Percentiles rank a stretch among this genome's conserved stretches.
phyloP scores from a whole-genome alignment of 805 yeast species.

The Danielia reshetovae region DNA sequence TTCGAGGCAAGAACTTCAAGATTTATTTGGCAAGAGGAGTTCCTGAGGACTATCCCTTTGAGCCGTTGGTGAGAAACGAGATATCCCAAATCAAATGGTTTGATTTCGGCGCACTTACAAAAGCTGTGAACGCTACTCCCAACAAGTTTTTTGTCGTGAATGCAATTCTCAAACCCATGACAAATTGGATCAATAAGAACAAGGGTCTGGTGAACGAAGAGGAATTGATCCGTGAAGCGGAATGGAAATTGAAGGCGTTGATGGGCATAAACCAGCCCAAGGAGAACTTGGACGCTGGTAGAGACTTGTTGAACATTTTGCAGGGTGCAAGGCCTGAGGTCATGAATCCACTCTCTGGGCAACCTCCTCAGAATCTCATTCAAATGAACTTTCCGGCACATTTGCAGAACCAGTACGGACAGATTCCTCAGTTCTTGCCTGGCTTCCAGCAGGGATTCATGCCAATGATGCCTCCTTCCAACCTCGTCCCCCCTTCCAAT shows the following conservation, averaged over 20 bases:
- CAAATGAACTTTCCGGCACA: slow-evolving; percentile 32
- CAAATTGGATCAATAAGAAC: slow-evolving; percentile 52
- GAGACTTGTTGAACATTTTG: slow-evolving; percentile 66
- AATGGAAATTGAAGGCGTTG: slow-evolving; percentile 57
- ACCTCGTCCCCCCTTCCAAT: slow-evolving; percentile 13
- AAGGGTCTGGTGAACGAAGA: slow-evolving; percentile 48
- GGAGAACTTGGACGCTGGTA: slow-evolving; percentile 59
- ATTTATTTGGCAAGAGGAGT: slow-evolving; percentile 75
- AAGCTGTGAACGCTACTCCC: slow-evolving; percentile 39
- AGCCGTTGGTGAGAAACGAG: slow-evolving; percentile 83
- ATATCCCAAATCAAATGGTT: slow-evolving; percentile 81
- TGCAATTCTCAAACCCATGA: slow-evolving; percentile 48
- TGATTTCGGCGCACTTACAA: slow-evolving; percentile 43
- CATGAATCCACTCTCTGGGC: neutral
- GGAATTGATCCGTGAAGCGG: slow-evolving; percentile 60
- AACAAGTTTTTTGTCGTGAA: slow-evolving; percentile 43
- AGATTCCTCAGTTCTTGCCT: slow-evolving; percentile 14
- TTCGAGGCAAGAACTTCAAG: slow-evolving; percentile 79
- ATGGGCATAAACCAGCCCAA: slow-evolving; percentile 49
- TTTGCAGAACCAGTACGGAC: slow-evolving; percentile 21
- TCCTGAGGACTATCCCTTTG: slow-evolving; percentile 70
- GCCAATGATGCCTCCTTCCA: slow-evolving; percentile 13
- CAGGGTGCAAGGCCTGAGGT: slow-evolving; percentile 27
- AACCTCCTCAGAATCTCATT: slow-evolving; percentile 11
- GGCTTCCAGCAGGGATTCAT: neutral